phyloP scores from a whole-genome alignment of 225 moss, liverwort and hornwort genomes.

The Asterella californica region DNA sequence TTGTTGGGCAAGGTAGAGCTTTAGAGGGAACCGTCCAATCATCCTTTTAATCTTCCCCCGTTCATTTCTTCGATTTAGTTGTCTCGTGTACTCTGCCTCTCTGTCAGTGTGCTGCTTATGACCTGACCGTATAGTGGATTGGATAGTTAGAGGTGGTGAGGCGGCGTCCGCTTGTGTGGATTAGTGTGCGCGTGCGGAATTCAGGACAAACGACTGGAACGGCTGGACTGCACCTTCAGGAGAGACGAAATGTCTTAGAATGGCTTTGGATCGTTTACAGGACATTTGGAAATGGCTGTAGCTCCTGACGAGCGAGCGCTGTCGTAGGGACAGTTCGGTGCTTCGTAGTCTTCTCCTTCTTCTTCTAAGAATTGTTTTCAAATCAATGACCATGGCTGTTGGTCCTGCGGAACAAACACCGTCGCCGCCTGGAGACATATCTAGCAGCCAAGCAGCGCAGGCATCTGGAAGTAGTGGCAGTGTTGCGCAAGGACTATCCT shows the following conservation, averaged over 20 bases:
- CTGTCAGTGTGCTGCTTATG: background rate
- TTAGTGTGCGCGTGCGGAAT: background rate
- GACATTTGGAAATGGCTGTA: background rate
- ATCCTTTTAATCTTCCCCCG: background rate
- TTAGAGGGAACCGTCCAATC: background rate
- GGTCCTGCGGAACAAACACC: conserved; percentile 1
- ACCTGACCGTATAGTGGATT: background rate
- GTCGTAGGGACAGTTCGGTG: background rate
- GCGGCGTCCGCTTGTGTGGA: background rate
- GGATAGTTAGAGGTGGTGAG: too few relatives aligned
- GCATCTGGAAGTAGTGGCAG: conserved; percentile 9
- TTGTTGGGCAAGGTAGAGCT: background rate
- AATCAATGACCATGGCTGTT: conserved; percentile 2
- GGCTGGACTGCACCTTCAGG: too few relatives aligned
- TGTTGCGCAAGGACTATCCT: background rate
- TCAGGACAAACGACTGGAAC: background rate
- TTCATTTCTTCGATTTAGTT: background rate
- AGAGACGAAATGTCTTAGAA: background rate
- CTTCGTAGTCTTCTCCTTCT: background rate
- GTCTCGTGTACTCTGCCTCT: background rate
- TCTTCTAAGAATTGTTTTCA: background rate
- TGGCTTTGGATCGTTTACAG: background rate
- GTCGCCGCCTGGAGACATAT: background rate
- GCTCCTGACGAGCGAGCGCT: background rate
- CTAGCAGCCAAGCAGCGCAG: conserved; percentile 1